These are phyloP conservation scores for Pilaira anomala DNA, from an alignment of 192 early-diverging fungal species.

Conservation along the genomic window DNA sequence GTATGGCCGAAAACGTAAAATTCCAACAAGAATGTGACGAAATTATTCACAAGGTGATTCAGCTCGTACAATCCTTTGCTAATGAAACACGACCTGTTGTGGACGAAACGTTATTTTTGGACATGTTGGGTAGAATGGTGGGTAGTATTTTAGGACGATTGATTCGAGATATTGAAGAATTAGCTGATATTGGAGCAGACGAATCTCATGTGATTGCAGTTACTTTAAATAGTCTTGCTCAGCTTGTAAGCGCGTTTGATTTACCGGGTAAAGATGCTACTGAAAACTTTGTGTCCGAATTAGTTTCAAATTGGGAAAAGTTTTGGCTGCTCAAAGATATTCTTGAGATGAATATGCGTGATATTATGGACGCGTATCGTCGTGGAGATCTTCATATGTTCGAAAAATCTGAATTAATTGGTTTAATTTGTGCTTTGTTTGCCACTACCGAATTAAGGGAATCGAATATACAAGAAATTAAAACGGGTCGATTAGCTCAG, in stretches of 20 bases:
- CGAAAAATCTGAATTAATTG: constrained; percentile 41
- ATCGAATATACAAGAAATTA: constrained; percentile 49
- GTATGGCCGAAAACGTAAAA: constrained; percentile 8
- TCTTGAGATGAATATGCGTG: constrained; percentile 49
- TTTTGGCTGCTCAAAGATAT: constrained; percentile 50
- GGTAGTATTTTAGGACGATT: constrained; percentile 19
- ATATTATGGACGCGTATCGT: constrained; percentile 55
- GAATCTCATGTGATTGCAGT: constrained; percentile 30
- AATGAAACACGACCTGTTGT: constrained; percentile 10
- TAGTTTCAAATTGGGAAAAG: constrained; percentile 44
- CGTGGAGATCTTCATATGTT: constrained; percentile 46
- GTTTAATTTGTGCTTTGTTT: constrained; percentile 53
- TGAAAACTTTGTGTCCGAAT: constrained; percentile 4
- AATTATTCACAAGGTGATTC: constrained; percentile 2
- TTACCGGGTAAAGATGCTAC: constrained; percentile 18
- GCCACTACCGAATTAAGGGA: constrained; percentile 51
- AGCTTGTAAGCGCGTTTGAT: constrained; percentile 29
- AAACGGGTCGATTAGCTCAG: background rate
- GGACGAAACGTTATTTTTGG: constrained; percentile 19
- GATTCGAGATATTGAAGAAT: constrained; percentile 24
- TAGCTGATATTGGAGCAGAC: constrained; percentile 34
- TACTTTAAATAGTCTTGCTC: constrained; percentile 22
- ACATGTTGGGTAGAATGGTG: constrained; percentile 18
- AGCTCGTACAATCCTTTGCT: constrained; percentile 2
- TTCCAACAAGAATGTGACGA: constrained; percentile 16